Evolutionary conservation across 208 protist genomes (phyloP), one percentile per base, ranked within the genome.

Genomic region (Trichomonas vaginalis): DNA sequence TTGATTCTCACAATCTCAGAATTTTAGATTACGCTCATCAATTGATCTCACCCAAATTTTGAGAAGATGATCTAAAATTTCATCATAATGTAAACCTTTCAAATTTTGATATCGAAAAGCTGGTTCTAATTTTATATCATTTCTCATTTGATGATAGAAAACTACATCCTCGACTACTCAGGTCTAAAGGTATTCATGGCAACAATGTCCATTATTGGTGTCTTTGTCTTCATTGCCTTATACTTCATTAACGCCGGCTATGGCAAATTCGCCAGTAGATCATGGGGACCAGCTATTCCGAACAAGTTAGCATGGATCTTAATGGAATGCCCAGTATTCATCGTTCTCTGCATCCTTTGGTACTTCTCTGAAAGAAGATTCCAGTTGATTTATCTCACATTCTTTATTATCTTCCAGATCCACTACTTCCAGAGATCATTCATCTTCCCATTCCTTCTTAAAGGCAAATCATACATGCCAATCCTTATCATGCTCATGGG

Each of bases 391-490:
- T 17, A 6, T 12, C 46, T 40, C 0, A 32, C 48, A 46, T 47
- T 45, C 40, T 88, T 88, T 23, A 47, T 48, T 8, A 14, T 42
- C 0, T 88, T 88, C 40, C 40, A 88, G 37, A 3, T 42, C 21
- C 82, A 88, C 17, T 88, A 88, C 37, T 88, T 88, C 82, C 82
- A 88, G 37, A 45, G 82, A n/a, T 88, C 82, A n/a, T 88, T 88
- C 40, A 47, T 88, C 9, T 88, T 88, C 82, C 82, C 82, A 45
- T 10, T 88, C 17, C 40, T 88, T 14, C 21, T 88, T 6, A 88
- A 88, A 48, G 40, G 40, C 9, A 88, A 48, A 23, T 48, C 39
- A 32, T 17, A 45, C 14, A 88, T 88, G 82, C 82, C 35, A 47
- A 32, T 88, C 10, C 15, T 40, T 45, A 42, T 88, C 10, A 88